Evolutionary conservation across 768 basidiomycete genomes (phyloP).

Genomic region (Mycena crocata): DNA sequence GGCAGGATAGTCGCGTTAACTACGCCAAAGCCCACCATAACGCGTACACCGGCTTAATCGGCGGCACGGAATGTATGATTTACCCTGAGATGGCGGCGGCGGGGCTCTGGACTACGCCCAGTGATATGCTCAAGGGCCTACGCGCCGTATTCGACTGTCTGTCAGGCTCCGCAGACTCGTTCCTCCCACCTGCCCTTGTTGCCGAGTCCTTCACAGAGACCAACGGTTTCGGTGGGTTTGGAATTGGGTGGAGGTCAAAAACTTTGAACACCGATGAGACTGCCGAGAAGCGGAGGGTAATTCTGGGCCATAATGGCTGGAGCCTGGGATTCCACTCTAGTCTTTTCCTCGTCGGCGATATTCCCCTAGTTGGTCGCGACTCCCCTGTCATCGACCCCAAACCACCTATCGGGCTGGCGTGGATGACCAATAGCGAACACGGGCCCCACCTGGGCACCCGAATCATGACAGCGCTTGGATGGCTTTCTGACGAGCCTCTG

Average conservation of each 20-base stretch:
- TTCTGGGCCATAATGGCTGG: conserved; percentile 3
- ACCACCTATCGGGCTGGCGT: conserved; percentile 18
- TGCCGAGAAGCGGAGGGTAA: background rate
- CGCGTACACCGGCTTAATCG: conserved; percentile 10
- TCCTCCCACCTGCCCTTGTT: conserved; percentile 18
- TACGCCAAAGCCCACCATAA: conserved; percentile 18
- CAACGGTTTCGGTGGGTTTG: conserved; percentile 19
- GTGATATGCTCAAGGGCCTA: conserved; percentile 15
- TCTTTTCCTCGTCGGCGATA: conserved; percentile 16
- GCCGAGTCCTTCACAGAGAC: conserved; percentile 20
- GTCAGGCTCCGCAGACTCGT: background rate
- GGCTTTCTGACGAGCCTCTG: conserved; percentile 13
- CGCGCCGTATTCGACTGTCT: conserved; percentile 24
- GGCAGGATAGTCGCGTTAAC: conserved; percentile 3
- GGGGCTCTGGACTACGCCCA: conserved; percentile 23
- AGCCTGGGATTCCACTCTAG: conserved; percentile 17
- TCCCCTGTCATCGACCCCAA: background rate
- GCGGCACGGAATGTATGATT: conserved; percentile 11
- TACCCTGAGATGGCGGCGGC: conserved; percentile 26
- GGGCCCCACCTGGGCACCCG: conserved; percentile 2
- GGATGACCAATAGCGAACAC: conserved; percentile 25
- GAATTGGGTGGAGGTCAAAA: conserved; percentile 16
- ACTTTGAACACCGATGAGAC: conserved; percentile 4
- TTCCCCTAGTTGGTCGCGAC: conserved; percentile 4
- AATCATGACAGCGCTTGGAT: conserved; percentile 10